Conservation (phyloP, 1,284 basidiomycete genomes). For the Testicularia cyperi region DNA sequence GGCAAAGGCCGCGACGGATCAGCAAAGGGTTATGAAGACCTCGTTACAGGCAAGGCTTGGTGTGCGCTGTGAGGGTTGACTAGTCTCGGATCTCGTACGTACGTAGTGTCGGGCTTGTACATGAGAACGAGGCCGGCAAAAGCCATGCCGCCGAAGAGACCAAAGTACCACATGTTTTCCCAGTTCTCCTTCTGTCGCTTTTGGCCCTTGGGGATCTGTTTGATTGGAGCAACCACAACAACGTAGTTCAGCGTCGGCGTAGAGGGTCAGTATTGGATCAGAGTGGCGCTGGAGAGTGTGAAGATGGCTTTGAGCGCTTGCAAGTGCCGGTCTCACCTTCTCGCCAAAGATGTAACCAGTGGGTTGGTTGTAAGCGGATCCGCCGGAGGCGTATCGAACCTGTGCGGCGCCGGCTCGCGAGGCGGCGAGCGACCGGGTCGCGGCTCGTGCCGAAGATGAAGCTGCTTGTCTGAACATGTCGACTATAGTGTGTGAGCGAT, state of each 20-base stretch:
- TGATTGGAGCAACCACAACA: no score
- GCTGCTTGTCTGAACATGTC: constrained; percentile 31
- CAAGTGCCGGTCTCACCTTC: constrained; percentile 47
- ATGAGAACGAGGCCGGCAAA: constrained; percentile 75
- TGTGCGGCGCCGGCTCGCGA: constrained; percentile 14
- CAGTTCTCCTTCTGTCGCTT: constrained; percentile 82
- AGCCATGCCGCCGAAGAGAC: constrained; percentile 82
- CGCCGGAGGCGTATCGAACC: constrained; percentile 34
- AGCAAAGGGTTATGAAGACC: not conserved
- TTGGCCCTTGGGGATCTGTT: constrained; percentile 68
- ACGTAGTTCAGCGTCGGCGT: no score
- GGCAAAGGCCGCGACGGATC: no score
- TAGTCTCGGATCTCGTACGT: no score
- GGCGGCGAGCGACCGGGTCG: no score
- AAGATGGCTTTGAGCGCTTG: no score
- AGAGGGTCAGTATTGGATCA: no score
- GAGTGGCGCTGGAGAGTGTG: no score
- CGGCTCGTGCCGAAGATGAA: constrained; percentile 21
- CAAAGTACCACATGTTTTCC: constrained; percentile 63
- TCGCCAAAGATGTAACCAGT: constrained; percentile 56
- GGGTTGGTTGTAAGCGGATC: constrained; percentile 54
- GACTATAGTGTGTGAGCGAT: no score
- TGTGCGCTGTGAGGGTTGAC: no score
- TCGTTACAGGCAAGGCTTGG: no score
- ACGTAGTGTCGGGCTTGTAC: constrained; percentile 97